These are phyloP conservation scores for Platanthera zijinensis DNA, from an alignment of 106 monocot genomes.

Conservation along the genomic window DNA sequence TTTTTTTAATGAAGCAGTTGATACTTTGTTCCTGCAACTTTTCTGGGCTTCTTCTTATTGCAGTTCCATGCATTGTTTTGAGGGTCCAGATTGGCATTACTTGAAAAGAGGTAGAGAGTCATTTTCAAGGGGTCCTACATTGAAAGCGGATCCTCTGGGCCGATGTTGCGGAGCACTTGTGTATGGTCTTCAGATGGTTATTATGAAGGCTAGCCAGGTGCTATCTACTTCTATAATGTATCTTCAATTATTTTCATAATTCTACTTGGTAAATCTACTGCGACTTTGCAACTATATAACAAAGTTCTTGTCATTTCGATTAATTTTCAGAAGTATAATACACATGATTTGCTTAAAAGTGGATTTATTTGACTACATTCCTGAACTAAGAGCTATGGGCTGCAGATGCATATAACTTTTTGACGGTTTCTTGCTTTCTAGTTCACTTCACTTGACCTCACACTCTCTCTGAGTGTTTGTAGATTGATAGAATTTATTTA, in stretches of 20 bases:
- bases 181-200: slow-evolving; percentile 78
- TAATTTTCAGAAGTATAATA: not conserved
- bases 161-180: slow-evolving; percentile 80
- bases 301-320: not conserved
- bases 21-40: not conserved
- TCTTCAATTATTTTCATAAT: not conserved
- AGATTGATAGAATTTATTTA: not conserved
- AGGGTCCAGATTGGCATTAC: slow-evolving; percentile 89
- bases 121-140: slow-evolving; percentile 69
- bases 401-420: not conserved
- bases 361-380: not conserved
- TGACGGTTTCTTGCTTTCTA: not conserved
- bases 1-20: not conserved
- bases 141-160: slow-evolving; percentile 78
- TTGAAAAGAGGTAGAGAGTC: slow-evolving; percentile 92
- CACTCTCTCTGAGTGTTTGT: not conserved
- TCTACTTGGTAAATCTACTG: not conserved
- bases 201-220: slow-evolving; percentile 93
- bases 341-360: not conserved
- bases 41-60: slow-evolving; percentile 10
- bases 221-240: not conserved
- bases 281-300: not conserved
- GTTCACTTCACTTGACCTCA: not conserved
- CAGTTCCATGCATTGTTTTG: slow-evolving; percentile 99
- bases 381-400: not conserved